phyloP scores from a whole-genome alignment of 78 protist genomes.

The Cavenderia fasciculata region DNA sequence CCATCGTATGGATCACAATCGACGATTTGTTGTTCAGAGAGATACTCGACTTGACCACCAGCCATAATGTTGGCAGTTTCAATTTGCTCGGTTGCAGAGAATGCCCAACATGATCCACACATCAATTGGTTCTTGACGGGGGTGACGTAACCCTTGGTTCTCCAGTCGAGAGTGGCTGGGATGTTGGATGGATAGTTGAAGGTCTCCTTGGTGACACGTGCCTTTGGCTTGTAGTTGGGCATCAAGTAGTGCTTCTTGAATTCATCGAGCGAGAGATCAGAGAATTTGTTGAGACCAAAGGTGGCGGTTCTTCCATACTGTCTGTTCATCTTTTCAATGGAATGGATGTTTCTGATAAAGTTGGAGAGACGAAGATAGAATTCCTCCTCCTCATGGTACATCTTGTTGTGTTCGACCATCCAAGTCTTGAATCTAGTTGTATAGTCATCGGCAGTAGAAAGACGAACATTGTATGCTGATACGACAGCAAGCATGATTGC shows the following conservation, averaged over 20 bases:
- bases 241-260: neutral
- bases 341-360: constrained; percentile 3
- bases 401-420: constrained; percentile 14
- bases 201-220: neutral
- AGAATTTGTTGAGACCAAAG: constrained; percentile 34
- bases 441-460: too few relatives aligned
- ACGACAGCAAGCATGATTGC: neutral
- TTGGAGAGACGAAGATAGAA: neutral
- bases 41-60: constrained; percentile 1
- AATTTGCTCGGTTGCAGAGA: constrained; percentile 20
- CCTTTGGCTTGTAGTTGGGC: neutral
- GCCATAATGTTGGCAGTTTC: constrained; percentile 63
- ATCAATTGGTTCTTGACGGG: constrained; percentile 68
- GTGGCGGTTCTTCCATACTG: neutral
- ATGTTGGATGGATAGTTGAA: constrained; percentile 9
- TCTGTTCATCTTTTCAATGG: neutral
- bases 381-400: neutral
- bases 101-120: constrained; percentile 78
- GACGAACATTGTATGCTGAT: too few relatives aligned
- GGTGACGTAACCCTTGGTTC: constrained; percentile 71
- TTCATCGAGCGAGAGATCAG: constrained; percentile 68
- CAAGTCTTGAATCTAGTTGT: constrained; percentile 31
- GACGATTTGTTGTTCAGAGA: constrained; percentile 81
- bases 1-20: constrained; percentile 75
- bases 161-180: constrained; percentile 34